Evolutionary conservation across 148 eudicot species (phyloP).

Genomic region (Talinum fruticosum): DNA sequence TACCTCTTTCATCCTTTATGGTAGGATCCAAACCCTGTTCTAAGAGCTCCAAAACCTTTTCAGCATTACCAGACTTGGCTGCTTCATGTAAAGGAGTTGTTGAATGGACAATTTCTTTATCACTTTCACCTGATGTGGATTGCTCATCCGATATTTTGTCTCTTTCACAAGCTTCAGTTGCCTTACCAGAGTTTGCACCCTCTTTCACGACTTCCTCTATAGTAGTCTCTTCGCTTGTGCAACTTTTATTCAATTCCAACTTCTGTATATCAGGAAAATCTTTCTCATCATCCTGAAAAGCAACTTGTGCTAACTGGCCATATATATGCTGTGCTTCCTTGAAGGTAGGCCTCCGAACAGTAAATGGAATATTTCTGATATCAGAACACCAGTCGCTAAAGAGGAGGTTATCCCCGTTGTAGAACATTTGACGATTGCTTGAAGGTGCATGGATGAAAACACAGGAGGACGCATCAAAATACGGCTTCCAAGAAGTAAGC

Average conservation of each 20-base stretch:
- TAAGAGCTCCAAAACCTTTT: conserved; percentile 59
- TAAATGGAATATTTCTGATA: conserved; percentile 62
- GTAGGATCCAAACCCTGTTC: conserved; percentile 84
- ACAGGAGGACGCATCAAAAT: conserved; percentile 65
- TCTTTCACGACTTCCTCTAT: conserved; percentile 20
- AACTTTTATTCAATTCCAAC: conserved; percentile 27
- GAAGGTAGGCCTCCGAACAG: conserved; percentile 74
- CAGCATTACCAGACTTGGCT: conserved; percentile 51
- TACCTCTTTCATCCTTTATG: conserved; percentile 67
- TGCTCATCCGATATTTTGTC: conserved; percentile 34
- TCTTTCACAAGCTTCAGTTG: conserved; percentile 28
- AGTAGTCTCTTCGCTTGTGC: conserved; percentile 12
- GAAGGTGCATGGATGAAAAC: conserved; percentile 80
- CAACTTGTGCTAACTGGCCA: conserved; percentile 54
- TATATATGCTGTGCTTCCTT: conserved; percentile 78
- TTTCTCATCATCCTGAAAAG: conserved; percentile 42
- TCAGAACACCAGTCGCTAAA: conserved; percentile 44
- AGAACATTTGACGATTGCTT: conserved; percentile 67
- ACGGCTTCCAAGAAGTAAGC: conserved; percentile 78
- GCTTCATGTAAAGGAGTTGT: conserved; percentile 82
- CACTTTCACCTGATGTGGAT: conserved; percentile 44
- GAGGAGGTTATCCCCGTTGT: conserved; percentile 59
- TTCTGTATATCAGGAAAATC: conserved; percentile 38
- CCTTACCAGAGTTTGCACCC: conserved; percentile 22
- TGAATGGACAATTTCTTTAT: conserved; percentile 29